Percentiles rank a stretch among this genome's conserved stretches.
Evolutionary conservation across 2,329 filamentous ascomycete species (phyloP).

Genomic region (Sarocladium brachiariae): DNA sequence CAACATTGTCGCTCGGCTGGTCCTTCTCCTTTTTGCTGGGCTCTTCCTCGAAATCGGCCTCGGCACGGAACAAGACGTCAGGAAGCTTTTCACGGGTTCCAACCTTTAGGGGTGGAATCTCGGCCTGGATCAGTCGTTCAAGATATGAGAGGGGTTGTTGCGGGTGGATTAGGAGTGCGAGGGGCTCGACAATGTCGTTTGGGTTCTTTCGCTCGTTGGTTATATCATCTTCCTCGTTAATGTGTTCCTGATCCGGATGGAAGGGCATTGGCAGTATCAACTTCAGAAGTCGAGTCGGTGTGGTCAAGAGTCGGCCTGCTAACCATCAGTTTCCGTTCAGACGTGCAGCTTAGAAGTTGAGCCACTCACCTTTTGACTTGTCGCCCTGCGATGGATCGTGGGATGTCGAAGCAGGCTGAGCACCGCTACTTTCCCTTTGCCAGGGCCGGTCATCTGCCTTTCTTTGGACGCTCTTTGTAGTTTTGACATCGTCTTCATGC

Average conservation of each 20-base stretch:
- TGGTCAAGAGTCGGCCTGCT: conserved; percentile 68
- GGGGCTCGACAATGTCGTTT: conserved; percentile 56
- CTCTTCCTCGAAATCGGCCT: conserved; percentile 57
- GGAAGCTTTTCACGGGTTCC: conserved; percentile 64
- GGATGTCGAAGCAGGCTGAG: conserved; percentile 24
- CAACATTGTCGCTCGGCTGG: conserved; percentile 39
- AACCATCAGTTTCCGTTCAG: not conserved
- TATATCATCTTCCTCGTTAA: conserved; percentile 34
- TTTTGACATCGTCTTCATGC: conserved; percentile 27
- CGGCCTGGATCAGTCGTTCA: conserved; percentile 80
- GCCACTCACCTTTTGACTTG: conserved; percentile 24
- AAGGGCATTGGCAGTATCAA: conserved; percentile 65
- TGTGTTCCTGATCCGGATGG: conserved; percentile 29
- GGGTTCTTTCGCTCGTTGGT: conserved; percentile 18
- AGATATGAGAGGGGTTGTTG: conserved; percentile 89
- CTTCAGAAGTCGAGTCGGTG: conserved; percentile 73
- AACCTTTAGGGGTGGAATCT: conserved; percentile 63
- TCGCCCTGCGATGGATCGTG: conserved; percentile 20
- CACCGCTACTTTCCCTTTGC: conserved; percentile 54
- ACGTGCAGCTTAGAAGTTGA: too few relatives aligned
- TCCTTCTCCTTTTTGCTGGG: conserved; percentile 22
- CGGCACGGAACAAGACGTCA: conserved; percentile 70
- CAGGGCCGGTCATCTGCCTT: conserved; percentile 57
- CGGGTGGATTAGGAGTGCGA: conserved; percentile 80
- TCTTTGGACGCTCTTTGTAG: conserved; percentile 32